Conservation (phyloP, 2,329 filamentous ascomycete species). For the Trichoderma sp. region DNA sequence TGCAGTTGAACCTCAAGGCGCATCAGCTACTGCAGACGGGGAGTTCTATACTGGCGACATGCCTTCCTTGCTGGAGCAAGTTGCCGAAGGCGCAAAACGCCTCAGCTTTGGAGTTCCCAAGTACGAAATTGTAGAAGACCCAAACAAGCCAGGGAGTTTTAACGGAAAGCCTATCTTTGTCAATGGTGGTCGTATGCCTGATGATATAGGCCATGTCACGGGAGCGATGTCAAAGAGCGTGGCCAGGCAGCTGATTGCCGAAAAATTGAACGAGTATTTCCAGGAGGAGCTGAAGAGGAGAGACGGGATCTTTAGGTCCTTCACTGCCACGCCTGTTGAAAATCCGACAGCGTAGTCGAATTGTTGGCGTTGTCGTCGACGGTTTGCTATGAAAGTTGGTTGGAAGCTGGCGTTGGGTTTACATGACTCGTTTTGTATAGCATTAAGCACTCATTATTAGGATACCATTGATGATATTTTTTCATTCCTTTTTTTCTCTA, state of each 20-base stretch:
- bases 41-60: slow-evolving; percentile 6
- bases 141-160: slow-evolving; percentile 34
- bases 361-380: background rate
- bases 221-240: slow-evolving; percentile 37
- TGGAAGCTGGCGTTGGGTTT: background rate
- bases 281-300: slow-evolving; percentile 27
- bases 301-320: background rate
- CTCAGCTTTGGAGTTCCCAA: slow-evolving; percentile 38
- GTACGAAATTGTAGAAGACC: slow-evolving; percentile 36
- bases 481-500: background rate
- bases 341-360: no score
- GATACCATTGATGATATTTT: background rate
- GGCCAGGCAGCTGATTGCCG: slow-evolving; percentile 43
- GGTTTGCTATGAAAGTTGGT: background rate
- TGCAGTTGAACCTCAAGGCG: background rate
- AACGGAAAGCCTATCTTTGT: slow-evolving; percentile 40
- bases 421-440: background rate
- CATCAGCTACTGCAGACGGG: background rate
- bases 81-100: slow-evolving; percentile 36
- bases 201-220: slow-evolving; percentile 36
- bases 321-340: background rate
- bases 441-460: background rate
- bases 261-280: slow-evolving; percentile 42
- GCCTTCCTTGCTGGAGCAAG: slow-evolving; percentile 29
- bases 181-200: slow-evolving; percentile 34